Evolutionary conservation across 805 yeast species (phyloP).

Genomic region (Candida verbasci): DNA sequence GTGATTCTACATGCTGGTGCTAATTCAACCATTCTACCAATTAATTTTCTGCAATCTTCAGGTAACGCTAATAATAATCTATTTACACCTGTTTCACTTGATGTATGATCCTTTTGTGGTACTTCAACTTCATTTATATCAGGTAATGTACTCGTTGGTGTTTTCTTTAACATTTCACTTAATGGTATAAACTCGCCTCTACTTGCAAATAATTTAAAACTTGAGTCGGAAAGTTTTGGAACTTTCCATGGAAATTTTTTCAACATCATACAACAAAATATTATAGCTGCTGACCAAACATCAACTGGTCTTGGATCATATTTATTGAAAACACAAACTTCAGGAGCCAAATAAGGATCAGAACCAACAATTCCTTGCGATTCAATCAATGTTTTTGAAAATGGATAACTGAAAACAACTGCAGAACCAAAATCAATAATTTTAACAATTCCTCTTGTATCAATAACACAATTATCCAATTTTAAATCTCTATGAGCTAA

Average conservation of each 20-base stretch:
- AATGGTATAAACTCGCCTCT: conserved; percentile 51
- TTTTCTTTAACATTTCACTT: conserved; percentile 43
- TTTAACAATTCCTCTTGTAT: conserved; percentile 67
- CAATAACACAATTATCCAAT: conserved; percentile 78
- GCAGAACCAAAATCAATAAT: conserved; percentile 83
- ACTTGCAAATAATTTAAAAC: conserved; percentile 57
- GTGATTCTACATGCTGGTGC: conserved; percentile 83
- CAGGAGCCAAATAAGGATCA: conserved; percentile 86
- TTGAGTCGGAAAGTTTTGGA: conserved; percentile 65
- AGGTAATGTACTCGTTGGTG: conserved; percentile 16
- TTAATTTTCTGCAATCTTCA: conserved; percentile 59
- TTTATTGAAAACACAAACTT: conserved; percentile 52
- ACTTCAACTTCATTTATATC: conserved; percentile 13
- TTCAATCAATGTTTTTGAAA: conserved; percentile 51
- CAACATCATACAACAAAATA: conserved; percentile 81
- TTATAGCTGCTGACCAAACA: conserved; percentile 81
- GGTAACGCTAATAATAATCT: conserved; percentile 69
- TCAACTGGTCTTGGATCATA: conserved; percentile 80
- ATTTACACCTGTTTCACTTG: conserved; percentile 65
- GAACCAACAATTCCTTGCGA: conserved; percentile 81
- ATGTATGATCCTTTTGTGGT: conserved; percentile 47
- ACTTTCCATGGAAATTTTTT: conserved; percentile 87
- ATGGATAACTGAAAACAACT: conserved; percentile 76
- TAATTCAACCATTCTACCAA: conserved; percentile 73
- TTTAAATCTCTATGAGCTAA: conserved; percentile 81